Evolutionary conservation across 148 eudicot species (phyloP), one percentile per base, ranked within the genome.

Genomic region (Rhododendron simsii): DNA sequence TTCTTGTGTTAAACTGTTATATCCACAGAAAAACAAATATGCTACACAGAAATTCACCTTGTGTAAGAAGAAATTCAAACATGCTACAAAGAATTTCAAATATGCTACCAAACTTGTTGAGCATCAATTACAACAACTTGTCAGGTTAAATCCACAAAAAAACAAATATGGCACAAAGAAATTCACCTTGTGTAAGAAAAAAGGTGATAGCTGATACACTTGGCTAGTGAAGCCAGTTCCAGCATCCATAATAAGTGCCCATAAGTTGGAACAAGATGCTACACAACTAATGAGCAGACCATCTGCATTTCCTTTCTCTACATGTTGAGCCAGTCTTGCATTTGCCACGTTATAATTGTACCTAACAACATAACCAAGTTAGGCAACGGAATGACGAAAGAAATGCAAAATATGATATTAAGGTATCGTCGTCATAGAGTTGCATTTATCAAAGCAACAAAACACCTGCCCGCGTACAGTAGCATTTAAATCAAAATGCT

Each of bases 171-270:
- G 35, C 47, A 23, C 45, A 30, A 71, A 84, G 6, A 35, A 81
- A 81, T 81, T 50, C 63, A 93, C 98, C 98, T 94, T 95, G 83
- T 94, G 95, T 90, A 95, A 91, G 87, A 95, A 95, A 65, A 89
- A 88, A 81, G 94, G 91, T 82, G 98, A 95, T 41, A 95, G 78
- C 90, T 95, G 96, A 85, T 93, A 95, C 61, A 95, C 94, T 91
- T 95, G 98, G 87, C 83, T 87, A 39, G 92, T 74, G 80, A 93
- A 94, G 83, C 93, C 93, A 75, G 98, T 95, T 81, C 98, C 98
- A 88, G 96, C 98, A 92, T 95, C 98, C 98, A 95, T 95, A 77
- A 95, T 94, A 84, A 95, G 89, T 61, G 98, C 98, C 98, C 98
- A 95, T 67, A 95, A 85, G 84, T 92, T 94, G 85, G 96, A 90